phyloP scores from a whole-genome alignment of 1,284 basidiomycete genomes.

The Pholiota adiposa region DNA sequence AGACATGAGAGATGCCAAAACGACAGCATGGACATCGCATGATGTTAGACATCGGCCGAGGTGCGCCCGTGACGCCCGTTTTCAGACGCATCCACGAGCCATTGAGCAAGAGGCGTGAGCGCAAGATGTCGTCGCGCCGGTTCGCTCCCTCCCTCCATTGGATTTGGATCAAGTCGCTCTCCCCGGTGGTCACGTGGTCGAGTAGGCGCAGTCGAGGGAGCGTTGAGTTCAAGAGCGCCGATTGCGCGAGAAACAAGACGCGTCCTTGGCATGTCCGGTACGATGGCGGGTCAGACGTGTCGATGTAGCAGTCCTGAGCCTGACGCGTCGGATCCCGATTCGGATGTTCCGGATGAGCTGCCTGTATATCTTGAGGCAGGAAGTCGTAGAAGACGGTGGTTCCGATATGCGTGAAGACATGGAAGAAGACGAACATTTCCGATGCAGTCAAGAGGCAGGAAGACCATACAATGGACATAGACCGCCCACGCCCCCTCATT shows the following conservation, averaged over 20 bases:
- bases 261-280: slow-evolving; percentile 64
- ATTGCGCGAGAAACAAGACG: slow-evolving; percentile 42
- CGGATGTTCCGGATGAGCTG: slow-evolving; percentile 77
- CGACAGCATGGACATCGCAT: neutral
- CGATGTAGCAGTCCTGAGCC: slow-evolving; percentile 13
- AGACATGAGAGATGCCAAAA: neutral
- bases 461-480: slow-evolving; percentile 1
- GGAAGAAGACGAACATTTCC: no score
- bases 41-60: slow-evolving; percentile 3
- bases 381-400: slow-evolving; percentile 37
- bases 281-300: slow-evolving; percentile 59
- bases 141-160: neutral
- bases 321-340: slow-evolving; percentile 40
- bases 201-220: slow-evolving; percentile 32
- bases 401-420: slow-evolving; percentile 38
- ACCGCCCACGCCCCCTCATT: neutral
- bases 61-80: slow-evolving; percentile 35
- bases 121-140: neutral
- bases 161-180: no score
- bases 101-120: slow-evolving; percentile 14
- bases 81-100: slow-evolving; percentile 46
- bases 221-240: slow-evolving; percentile 3
- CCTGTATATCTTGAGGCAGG: slow-evolving; percentile 54
- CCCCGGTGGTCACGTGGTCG: neutral
- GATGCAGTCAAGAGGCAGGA: no score